Base-by-base conservation (phyloP, 2,329 filamentous ascomycete species). In the Acrodontium crateriforme region DNA sequence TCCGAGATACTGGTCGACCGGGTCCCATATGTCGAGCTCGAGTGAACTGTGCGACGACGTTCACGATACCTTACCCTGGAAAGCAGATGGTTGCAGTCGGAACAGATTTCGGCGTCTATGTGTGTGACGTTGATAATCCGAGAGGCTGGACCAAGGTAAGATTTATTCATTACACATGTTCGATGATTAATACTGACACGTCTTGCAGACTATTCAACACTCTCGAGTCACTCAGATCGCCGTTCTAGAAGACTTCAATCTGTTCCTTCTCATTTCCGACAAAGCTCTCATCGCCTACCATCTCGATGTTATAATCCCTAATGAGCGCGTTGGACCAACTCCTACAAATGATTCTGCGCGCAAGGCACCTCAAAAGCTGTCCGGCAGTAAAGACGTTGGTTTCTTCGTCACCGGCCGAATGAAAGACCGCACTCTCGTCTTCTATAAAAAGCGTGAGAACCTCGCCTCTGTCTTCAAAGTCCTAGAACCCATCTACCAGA, bases 381-480 rank as follows among this genome's bases (percentile, higher is more conserved):
- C 75, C 3, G 76, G 77, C 16, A 79, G 78, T 39, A 81, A 89
- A 50, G 89, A 98, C 49, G 85, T 98, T 12, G 81, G 85, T 9
- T 98, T 95, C 64, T 98, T 98, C 53, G 82, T 84, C 10, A 89
- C 84, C 2, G 89, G 87, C 7, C 74, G 80, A 34, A 94, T 98
- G 85, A 98, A 98, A 63, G 89, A 98, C 36, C 74, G 89, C 6
- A 85, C 79, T 40, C 63, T 98, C 6, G 74, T 98, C 16, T 87
- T 98, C 54, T 98, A 95, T 68, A 95, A 95, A 60, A 91, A 91
- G 52, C 81, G 83, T 37, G 89, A 95, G 52, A 48, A 48, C 26
- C 67, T 94, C 36, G 82, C 85, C 45, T 94, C 83, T 14, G 92
- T 80, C 0, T 95, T 98, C 68, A 95, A 72, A 49, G 84, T 98